A percentile compares a stretch with the other conserved stretches of the same genome.
These are phyloP conservation scores for Gynandropsis gynandra DNA, from an alignment of 345 rosid species.

Conservation along the genomic window DNA sequence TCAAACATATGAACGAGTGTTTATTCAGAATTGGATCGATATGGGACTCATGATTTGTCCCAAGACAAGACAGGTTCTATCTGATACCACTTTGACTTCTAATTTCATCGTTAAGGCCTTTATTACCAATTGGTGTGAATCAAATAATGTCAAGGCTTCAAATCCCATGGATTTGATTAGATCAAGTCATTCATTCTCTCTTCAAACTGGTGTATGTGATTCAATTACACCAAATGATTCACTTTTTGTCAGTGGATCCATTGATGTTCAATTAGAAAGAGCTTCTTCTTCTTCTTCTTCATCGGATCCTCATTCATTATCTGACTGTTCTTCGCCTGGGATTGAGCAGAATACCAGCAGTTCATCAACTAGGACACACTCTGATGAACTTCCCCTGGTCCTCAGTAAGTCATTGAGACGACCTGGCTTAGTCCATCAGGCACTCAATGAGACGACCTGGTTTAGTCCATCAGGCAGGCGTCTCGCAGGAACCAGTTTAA, in stretches of 20 bases:
- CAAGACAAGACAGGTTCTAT: conserved; percentile 66
- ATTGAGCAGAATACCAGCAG: not conserved
- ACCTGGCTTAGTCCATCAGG: conserved; percentile 42
- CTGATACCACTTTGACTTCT: conserved; percentile 65
- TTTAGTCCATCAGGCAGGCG: conserved; percentile 56
- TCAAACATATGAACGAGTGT: conserved; percentile 83
- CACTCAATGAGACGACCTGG: conserved; percentile 26
- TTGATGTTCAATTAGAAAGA: conserved; percentile 9
- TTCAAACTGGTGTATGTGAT: conserved; percentile 37
- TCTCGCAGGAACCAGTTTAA: conserved; percentile 66
- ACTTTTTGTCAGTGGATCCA: not conserved
- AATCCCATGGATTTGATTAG: conserved; percentile 54
- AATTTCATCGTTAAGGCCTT: conserved; percentile 87
- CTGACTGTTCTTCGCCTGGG: conserved; percentile 10
- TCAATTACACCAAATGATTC: conserved; percentile 35
- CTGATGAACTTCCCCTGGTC: conserved; percentile 33
- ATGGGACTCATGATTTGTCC: conserved; percentile 92
- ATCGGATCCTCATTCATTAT: conserved; percentile 3
- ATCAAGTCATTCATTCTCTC: conserved; percentile 42
- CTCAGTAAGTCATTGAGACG: conserved; percentile 33
- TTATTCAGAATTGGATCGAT: conserved; percentile 77
- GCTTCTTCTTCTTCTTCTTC: not conserved
- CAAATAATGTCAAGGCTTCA: conserved; percentile 66
- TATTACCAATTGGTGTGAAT: conserved; percentile 89
- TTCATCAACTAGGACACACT: conserved; percentile 35